These are phyloP conservation scores for Dioscorea dumetorum DNA, from an alignment of 106 monocot species.

Conservation along the genomic window DNA sequence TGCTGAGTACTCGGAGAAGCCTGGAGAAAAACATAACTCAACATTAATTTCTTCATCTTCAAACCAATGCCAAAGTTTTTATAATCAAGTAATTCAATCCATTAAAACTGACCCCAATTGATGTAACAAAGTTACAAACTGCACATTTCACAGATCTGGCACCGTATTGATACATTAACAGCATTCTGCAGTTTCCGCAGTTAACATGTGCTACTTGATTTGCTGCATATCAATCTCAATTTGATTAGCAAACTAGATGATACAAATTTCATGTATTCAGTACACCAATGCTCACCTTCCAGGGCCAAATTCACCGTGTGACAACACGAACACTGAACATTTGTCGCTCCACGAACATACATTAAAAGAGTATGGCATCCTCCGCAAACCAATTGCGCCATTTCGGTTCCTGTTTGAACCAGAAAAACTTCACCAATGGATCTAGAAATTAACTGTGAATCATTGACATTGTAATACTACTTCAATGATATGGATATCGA, in stretches of 20 bases:
- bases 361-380: conserved; percentile 96
- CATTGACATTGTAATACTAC: too few relatives aligned
- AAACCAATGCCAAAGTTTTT: background rate
- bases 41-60: too few relatives aligned
- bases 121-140: conserved; percentile 91
- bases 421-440: too few relatives aligned
- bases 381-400: conserved; percentile 95
- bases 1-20: conserved; percentile 48
- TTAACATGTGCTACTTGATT: conserved; percentile 97
- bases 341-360: conserved; percentile 96
- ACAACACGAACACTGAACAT: conserved; percentile 94
- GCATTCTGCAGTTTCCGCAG: conserved; percentile 88
- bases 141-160: conserved; percentile 96
- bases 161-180: conserved; percentile 96
- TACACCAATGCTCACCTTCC: conserved; percentile 39
- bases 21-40: conserved; percentile 14
- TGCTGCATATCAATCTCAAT: conserved; percentile 28
- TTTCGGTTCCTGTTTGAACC: conserved; percentile 63
- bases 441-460: too few relatives aligned
- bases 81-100: background rate
- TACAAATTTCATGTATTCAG: too few relatives aligned
- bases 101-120: conserved; percentile 67
- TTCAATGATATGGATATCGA: background rate
- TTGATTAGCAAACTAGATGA: too few relatives aligned
- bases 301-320: conserved; percentile 86